Evolutionary conservation across 805 yeast genomes (phyloP).

Genomic region (Saccharomyces kudriavzevii): DNA sequence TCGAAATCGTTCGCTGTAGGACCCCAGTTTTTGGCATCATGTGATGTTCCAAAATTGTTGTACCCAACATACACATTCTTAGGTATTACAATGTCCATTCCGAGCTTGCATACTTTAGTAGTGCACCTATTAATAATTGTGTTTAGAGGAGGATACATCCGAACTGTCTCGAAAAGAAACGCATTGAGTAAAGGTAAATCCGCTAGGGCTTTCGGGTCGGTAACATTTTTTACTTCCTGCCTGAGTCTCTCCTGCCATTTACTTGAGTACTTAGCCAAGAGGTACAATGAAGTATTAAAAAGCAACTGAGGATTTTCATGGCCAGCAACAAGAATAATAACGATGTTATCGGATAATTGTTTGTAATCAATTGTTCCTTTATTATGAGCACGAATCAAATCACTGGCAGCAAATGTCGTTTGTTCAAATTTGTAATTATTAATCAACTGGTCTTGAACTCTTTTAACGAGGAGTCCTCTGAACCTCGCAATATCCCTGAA

Average conservation of each 20-base stretch:
- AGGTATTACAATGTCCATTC: slow-evolving; percentile 38
- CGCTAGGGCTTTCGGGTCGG: slow-evolving; percentile 38
- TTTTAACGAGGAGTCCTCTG: slow-evolving; percentile 30
- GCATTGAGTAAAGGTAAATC: slow-evolving; percentile 52
- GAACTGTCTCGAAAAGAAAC: slow-evolving; percentile 48
- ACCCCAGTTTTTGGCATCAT: slow-evolving; percentile 41
- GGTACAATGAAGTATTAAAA: slow-evolving; percentile 39
- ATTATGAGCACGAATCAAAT: slow-evolving; percentile 35
- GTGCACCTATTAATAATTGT: slow-evolving; percentile 47
- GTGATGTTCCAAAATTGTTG: slow-evolving; percentile 45
- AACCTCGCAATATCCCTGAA: slow-evolving; percentile 37
- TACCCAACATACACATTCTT: slow-evolving; percentile 47
- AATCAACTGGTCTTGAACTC: slow-evolving; percentile 29
- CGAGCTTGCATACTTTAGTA: slow-evolving; percentile 32
- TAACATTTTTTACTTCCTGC: slow-evolving; percentile 35
- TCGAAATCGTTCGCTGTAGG: slow-evolving; percentile 35
- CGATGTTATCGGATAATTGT: slow-evolving; percentile 47
- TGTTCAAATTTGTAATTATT: slow-evolving; percentile 28
- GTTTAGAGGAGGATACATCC: slow-evolving; percentile 50
- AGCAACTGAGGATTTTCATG: slow-evolving; percentile 56
- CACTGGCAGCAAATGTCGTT: slow-evolving; percentile 35
- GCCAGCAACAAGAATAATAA: slow-evolving; percentile 51
- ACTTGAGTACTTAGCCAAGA: slow-evolving; percentile 36
- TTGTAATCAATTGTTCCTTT: slow-evolving; percentile 34
- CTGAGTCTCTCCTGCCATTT: slow-evolving; percentile 40